Evolutionary conservation across 73 alveolate genomes (phyloP).

Genomic region (Paramecium tetraurelia): DNA sequence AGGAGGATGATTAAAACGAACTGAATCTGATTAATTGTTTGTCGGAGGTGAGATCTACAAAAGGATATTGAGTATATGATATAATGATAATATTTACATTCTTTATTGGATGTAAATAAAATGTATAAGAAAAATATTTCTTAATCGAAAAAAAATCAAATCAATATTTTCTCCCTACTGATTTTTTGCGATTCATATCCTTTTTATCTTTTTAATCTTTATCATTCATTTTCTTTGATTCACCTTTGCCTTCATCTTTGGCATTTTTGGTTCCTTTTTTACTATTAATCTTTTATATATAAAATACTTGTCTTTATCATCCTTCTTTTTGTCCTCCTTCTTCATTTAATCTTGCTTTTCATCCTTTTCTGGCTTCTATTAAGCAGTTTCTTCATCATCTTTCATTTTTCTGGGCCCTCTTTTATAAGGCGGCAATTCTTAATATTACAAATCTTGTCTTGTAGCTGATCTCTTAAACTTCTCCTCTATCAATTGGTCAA

Average conservation of each 20-base stretch:
- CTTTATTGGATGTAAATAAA: neutral
- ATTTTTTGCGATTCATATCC: neutral
- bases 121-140: neutral
- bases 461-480: neutral
- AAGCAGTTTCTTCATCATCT: neutral
- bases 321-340: neutral
- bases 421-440: constrained; percentile 14
- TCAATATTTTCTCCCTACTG: neutral
- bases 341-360: neutral
- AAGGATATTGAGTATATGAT: neutral
- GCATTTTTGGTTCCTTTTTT: neutral
- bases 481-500: neutral
- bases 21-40: neutral
- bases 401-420: constrained; percentile 9
- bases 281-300: neutral
- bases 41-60: neutral
- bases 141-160: neutral
- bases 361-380: neutral
- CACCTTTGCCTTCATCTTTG: neutral
- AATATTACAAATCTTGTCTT: neutral
- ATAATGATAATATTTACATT: neutral
- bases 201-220: neutral
- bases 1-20: neutral
- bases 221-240: neutral
- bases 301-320: neutral